Percentiles rank a stretch among this genome's conserved stretches.
These are phyloP conservation scores for Kwoniella mangroviensis DNA, from an alignment of 768 basidiomycete genomes.

Conservation along the genomic window DNA sequence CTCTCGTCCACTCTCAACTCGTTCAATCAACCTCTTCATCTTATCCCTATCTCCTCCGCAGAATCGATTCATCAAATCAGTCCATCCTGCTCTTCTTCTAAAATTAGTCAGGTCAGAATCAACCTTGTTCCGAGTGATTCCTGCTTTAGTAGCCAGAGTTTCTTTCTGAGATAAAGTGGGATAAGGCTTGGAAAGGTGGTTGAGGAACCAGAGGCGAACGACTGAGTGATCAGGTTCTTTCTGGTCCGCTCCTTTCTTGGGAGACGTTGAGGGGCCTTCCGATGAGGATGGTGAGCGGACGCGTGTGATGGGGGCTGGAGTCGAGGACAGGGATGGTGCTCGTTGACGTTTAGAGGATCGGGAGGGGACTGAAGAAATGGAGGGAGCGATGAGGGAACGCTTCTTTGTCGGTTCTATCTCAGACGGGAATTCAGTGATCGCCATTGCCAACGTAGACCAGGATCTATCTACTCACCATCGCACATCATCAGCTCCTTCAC, in stretches of 20 bases:
- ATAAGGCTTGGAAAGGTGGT: constrained; percentile 42
- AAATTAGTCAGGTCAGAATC: constrained; percentile 49
- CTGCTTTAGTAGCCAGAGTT: constrained; percentile 25
- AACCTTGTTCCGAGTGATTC: constrained; percentile 35
- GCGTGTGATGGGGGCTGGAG: not conserved
- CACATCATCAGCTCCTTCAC: too few relatives aligned
- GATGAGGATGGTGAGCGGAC: not conserved
- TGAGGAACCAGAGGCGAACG: constrained; percentile 47
- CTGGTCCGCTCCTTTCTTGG: constrained; percentile 5
- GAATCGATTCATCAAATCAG: constrained; percentile 37
- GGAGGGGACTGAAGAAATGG: constrained; percentile 1
- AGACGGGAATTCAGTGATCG: too few relatives aligned
- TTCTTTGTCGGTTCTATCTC: too few relatives aligned
- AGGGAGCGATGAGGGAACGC: too few relatives aligned
- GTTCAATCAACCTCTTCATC: constrained; percentile 38
- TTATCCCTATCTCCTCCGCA: constrained; percentile 18
- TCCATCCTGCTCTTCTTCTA: constrained; percentile 47
- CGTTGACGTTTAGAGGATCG: constrained; percentile 4
- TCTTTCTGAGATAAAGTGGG: constrained; percentile 36
- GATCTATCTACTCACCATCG: too few relatives aligned
- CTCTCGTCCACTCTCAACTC: constrained; percentile 27
- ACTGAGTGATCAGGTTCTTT: constrained; percentile 25
- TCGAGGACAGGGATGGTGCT: not conserved
- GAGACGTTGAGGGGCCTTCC: not conserved
- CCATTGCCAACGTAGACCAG: too few relatives aligned